Percentiles rank a stretch among this genome's conserved stretches.
phyloP scores from a whole-genome alignment of 257 asterid genomes.

The Cordia subcordata region DNA sequence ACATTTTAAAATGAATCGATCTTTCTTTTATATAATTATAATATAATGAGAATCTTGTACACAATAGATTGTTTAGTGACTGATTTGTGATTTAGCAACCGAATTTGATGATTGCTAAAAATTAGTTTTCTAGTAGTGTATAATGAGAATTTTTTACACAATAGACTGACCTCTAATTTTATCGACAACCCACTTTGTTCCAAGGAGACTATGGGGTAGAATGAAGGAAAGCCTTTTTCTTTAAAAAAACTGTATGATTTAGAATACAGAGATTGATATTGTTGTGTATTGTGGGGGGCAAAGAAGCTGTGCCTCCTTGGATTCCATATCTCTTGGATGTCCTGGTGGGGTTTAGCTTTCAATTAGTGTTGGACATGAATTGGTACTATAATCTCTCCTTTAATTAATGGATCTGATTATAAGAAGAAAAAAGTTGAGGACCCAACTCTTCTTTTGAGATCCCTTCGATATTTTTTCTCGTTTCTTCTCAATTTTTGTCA shows the following conservation, averaged over 20 bases:
- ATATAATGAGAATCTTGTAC: no score
- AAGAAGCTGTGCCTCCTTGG: conserved; percentile 33
- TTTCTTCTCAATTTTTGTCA: no score
- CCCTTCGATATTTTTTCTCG: no score
- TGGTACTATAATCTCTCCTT: conserved; percentile 17
- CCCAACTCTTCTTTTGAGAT: not conserved
- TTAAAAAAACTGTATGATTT: conserved; percentile 29
- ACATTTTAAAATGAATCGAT: no score
- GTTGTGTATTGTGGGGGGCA: conserved; percentile 35
- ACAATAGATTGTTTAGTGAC: no score
- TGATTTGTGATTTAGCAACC: no score
- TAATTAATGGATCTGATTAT: conserved; percentile 4
- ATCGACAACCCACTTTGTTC: conserved; percentile 12
- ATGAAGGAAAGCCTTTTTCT: conserved; percentile 18
- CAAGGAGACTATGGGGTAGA: conserved; percentile 27
- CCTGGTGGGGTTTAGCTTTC: conserved; percentile 23
- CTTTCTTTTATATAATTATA: no score
- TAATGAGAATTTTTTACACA: no score
- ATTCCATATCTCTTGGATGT: conserved; percentile 22
- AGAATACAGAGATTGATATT: conserved; percentile 25
- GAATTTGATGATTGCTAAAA: no score
- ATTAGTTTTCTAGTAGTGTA: no score
- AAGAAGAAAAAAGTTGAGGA: not conserved
- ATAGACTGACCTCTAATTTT: no score
- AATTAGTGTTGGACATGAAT: conserved; percentile 22